Evolutionary conservation across 179 eudicot species (phyloP), one percentile per base, ranked within the genome.

Genomic region (Amaranthus tricolor): DNA sequence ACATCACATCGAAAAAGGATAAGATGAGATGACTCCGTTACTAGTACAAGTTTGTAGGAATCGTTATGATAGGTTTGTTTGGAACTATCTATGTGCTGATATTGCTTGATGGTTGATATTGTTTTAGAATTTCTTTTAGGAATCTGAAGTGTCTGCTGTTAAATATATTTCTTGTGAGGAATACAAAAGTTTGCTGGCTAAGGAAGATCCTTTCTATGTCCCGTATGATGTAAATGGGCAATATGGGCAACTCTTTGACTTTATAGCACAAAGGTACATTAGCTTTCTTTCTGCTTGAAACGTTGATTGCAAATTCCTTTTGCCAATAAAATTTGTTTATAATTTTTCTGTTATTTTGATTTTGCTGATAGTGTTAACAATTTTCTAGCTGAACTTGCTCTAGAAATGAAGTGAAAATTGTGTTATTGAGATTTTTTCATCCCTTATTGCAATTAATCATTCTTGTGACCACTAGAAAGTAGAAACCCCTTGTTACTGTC

Each of bases 81-180:
- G 43, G 48, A 19, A 47, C 54, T 50, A 57, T 44, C 52, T 73
- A 10, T 40, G 55, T 54, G 59, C 70, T 71, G 47, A n/a, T 66
- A 24, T 0, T 47, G 45, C 48, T 66, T 49, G 16, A 50, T 40
- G 11, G 3, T 48, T 53, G 58, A 77, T 58, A 60, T 64, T 50
- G 65, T 47, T 21, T 74, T 15, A 1, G 5, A 61, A 17, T 58
- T 70, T 77, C 67, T 75, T 74, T 63, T 76, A 94, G 98, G 97
- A 90, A 75, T 86, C 97, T 59, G 98, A 94, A 88, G 98, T 94
- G 48, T 90, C 98, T 79, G 96, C 91, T 84, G 97, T 92, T 43
- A 94, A 89, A 83, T 94, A 94, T 80, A 81, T 94, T 62, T 83
- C 87, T 50, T 62, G 83, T 52, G 94, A 89, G 81, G 90, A 90